Evolutionary conservation across 306 rosid species (phyloP).

Genomic region (Sicyos edulis): DNA sequence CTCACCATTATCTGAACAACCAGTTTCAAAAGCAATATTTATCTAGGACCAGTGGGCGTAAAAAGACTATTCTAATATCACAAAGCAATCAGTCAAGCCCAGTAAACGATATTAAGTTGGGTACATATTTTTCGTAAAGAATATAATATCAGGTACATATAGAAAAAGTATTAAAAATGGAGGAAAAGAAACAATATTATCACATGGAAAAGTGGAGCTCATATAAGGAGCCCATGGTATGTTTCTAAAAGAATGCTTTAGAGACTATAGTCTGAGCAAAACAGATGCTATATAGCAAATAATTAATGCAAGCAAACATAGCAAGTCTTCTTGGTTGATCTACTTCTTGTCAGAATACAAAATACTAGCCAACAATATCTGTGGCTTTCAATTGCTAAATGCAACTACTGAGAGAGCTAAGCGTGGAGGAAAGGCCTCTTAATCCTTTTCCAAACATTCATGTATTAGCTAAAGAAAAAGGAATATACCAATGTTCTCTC

Average conservation of each 20-base stretch:
- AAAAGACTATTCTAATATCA: slow-evolving; percentile 6
- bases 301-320: slow-evolving; percentile 12
- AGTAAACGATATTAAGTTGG: background rate
- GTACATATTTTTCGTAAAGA: no score
- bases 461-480: background rate
- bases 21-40: slow-evolving; percentile 25
- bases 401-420: background rate
- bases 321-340: slow-evolving; percentile 5
- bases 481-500: background rate
- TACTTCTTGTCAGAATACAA: background rate
- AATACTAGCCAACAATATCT: slow-evolving; percentile 3
- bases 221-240: background rate
- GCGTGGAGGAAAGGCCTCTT: background rate
- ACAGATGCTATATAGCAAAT: background rate
- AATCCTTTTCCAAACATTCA: background rate
- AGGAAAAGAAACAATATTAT: background rate
- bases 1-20: slow-evolving; percentile 56
- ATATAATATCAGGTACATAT: background rate
- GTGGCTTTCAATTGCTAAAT: slow-evolving; percentile 1
- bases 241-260: background rate
- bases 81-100: slow-evolving; percentile 2
- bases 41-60: background rate
- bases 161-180: background rate
- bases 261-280: slow-evolving; percentile 6
- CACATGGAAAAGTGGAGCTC: background rate